Conservation (phyloP, 139 green algal genomes). For the Tetradesmus obliquus region DNA sequence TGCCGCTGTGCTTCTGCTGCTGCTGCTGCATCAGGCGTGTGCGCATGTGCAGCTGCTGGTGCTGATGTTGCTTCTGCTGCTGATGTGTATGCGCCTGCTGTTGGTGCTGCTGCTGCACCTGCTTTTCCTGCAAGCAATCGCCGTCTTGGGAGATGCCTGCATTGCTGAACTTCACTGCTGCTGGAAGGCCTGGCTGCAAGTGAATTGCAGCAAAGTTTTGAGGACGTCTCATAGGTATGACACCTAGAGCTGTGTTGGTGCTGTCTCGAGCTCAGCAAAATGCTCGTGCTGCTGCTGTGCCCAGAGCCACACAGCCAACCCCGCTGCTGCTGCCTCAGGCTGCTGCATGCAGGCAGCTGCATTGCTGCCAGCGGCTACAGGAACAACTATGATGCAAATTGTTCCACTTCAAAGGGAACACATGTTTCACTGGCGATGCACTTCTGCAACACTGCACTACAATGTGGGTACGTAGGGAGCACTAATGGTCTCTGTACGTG, state of each 20-base stretch:
- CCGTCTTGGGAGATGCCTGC: neutral
- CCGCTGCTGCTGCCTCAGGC: neutral
- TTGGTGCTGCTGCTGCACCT: neutral
- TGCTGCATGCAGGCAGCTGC: neutral
- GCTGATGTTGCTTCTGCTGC: neutral
- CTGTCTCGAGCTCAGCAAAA: neutral
- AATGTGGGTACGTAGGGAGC: neutral
- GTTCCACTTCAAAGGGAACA: neutral
- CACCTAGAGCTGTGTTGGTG: neutral
- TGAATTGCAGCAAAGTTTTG: neutral
- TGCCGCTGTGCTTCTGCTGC: constrained; percentile 46
- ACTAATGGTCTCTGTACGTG: too few species aligned
- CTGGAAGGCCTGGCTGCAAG: neutral
- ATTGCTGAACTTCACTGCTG: neutral
- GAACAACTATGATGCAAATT: neutral
- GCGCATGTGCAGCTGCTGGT: too few species aligned
- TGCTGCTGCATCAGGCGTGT: neutral
- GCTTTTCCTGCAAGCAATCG: neutral
- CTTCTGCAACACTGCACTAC: neutral
- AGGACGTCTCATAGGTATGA: too few species aligned
- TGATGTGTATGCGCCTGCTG: neutral
- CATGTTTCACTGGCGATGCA: neutral
- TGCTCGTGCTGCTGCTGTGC: neutral
- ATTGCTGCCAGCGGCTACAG: neutral
- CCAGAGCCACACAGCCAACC: neutral